phyloP scores from a whole-genome alignment of 371 early-diverging fungal genomes.

The Rhizopus sp. region DNA sequence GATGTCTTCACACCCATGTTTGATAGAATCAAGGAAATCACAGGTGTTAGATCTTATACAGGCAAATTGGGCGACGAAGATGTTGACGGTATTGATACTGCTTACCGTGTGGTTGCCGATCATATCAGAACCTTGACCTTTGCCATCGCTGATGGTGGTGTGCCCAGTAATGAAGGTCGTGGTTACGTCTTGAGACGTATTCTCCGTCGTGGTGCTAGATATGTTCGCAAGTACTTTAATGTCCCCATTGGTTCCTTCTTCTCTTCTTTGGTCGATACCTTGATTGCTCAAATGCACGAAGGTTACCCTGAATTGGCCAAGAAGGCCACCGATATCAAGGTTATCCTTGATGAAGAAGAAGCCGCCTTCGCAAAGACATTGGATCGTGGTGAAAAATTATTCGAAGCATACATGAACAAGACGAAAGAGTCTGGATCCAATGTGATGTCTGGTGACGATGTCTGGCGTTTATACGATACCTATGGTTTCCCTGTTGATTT shows the following conservation, averaged over 20 bases:
- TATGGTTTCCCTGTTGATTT: constrained; percentile 99
- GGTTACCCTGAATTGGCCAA: constrained; percentile 86
- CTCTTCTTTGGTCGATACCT: constrained; percentile 86
- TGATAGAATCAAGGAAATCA: constrained; percentile 79
- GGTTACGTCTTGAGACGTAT: constrained; percentile 99
- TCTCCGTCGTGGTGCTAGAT: constrained; percentile 96
- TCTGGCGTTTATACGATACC: constrained; percentile 99
- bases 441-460: constrained; percentile 87
- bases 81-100: constrained; percentile 94
- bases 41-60: constrained; percentile 83
- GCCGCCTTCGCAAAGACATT: constrained; percentile 96
- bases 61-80: constrained; percentile 93
- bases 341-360: constrained; percentile 97
- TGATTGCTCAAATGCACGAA: constrained; percentile 83
- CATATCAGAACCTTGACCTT: constrained; percentile 98
- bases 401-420: constrained; percentile 82
- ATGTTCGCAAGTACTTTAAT: constrained; percentile 91
- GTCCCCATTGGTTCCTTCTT: constrained; percentile 92
- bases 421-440: constrained; percentile 61
- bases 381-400: constrained; percentile 96
- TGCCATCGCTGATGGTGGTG: constrained; percentile 96
- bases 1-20: constrained; percentile 93
- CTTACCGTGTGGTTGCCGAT: constrained; percentile 99
- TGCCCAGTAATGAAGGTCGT: constrained; percentile 98
- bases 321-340: constrained; percentile 82